A percentile compares a stretch with the other conserved stretches of the same genome.
Evolutionary conservation across 225 moss, liverwort and hornwort species (phyloP).

Genomic region (Marchantia paleacea): DNA sequence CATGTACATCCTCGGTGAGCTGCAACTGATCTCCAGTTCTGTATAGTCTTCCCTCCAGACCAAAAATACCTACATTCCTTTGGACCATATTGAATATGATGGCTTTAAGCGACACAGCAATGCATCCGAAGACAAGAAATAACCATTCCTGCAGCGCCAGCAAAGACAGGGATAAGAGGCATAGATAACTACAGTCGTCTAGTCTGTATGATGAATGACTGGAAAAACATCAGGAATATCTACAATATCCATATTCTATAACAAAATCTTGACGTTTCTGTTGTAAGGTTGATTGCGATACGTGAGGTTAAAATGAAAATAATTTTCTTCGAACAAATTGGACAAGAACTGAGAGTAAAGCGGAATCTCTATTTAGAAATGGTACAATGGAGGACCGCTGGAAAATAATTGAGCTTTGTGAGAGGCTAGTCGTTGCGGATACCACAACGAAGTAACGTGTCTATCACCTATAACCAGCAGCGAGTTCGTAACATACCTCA

Average conservation of each 20-base stretch:
- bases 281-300: too few relatives aligned
- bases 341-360: neutral
- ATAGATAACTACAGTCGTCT: neutral
- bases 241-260: too few relatives aligned
- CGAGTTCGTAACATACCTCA: slow-evolving; percentile 28
- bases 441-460: too few relatives aligned
- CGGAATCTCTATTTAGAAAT: too few relatives aligned
- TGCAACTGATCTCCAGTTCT: slow-evolving; percentile 17
- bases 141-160: slow-evolving; percentile 3
- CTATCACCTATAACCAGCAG: neutral
- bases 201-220: neutral
- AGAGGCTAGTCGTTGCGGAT: too few relatives aligned
- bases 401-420: too few relatives aligned
- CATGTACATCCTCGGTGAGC: slow-evolving; percentile 9
- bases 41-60: neutral
- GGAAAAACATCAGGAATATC: neutral
- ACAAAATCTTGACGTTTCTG: too few relatives aligned
- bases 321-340: too few relatives aligned
- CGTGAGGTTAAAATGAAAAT: too few relatives aligned
- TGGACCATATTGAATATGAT: neutral
- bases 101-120: neutral
- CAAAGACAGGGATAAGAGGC: neutral
- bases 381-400: too few relatives aligned
- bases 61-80: slow-evolving; percentile 1
- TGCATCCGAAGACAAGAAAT: neutral